A percentile compares a stretch with the other conserved stretches of the same genome.
Conservation (phyloP, 2,329 filamentous ascomycete genomes). For the Teratosphaeria zuluensis region DNA sequence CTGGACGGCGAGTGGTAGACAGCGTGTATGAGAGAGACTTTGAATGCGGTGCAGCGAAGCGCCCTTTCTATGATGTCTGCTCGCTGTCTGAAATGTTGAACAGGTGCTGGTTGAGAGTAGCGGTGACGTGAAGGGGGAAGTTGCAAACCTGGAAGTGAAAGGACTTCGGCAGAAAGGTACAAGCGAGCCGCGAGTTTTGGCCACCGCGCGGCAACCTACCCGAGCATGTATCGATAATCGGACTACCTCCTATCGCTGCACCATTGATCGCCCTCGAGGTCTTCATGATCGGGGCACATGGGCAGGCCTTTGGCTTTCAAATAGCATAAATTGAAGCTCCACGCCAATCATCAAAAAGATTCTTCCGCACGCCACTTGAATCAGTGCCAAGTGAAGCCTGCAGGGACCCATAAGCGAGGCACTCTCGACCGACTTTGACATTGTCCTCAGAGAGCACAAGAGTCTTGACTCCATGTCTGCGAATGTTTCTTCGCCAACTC, state of each 20-base stretch:
- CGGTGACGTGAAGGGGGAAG: background rate
- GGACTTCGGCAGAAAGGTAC: background rate
- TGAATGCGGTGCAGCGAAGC: background rate
- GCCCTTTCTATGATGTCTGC: background rate
- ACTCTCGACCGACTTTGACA: background rate
- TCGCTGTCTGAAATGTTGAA: background rate
- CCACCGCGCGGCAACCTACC: background rate
- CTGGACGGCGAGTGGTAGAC: background rate
- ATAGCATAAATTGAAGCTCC: background rate
- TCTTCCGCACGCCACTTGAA: background rate
- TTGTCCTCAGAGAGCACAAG: background rate
- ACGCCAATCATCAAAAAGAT: background rate
- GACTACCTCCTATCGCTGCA: background rate
- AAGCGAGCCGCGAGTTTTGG: background rate
- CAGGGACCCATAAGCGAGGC: background rate
- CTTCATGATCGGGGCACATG: too few species aligned
- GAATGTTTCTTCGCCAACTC: slow-evolving; percentile 94
- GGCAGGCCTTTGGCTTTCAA: too few species aligned
- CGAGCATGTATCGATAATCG: background rate
- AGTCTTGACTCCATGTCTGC: slow-evolving; percentile 36
- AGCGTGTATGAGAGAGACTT: background rate
- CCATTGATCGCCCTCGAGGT: background rate
- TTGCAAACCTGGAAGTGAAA: background rate
- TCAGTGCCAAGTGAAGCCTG: background rate
- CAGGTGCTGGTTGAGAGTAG: background rate